phyloP scores from a whole-genome alignment of 352 stramenopile genomes.

The Globisporangium abappressorium region DNA sequence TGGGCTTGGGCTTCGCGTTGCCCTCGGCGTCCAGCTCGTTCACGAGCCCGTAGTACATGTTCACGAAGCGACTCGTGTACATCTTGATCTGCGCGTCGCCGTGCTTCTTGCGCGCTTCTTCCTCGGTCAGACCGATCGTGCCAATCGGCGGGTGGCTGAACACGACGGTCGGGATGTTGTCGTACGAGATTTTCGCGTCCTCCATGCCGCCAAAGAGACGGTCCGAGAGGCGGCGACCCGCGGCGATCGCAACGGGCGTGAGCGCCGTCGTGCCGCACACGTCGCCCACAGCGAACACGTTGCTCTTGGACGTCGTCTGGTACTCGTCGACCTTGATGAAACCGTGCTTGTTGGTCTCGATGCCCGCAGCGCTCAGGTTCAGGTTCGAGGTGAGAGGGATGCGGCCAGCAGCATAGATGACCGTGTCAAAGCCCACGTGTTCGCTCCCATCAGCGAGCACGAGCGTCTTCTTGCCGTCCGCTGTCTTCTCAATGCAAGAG shows the following conservation, averaged over 20 bases:
- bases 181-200: slow-evolving; percentile 78
- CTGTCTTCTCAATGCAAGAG: slow-evolving; percentile 31
- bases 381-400: slow-evolving; percentile 47
- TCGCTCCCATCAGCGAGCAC: slow-evolving; percentile 40
- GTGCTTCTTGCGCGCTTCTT: slow-evolving; percentile 86
- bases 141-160: slow-evolving; percentile 96
- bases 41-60: slow-evolving; percentile 93
- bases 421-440: slow-evolving; percentile 61
- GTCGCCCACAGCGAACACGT: slow-evolving; percentile 81
- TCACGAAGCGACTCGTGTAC: slow-evolving; percentile 94
- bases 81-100: slow-evolving; percentile 90
- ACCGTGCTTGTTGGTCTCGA: slow-evolving; percentile 55
- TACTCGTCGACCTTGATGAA: slow-evolving; percentile 89
- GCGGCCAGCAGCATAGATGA: slow-evolving; percentile 87
- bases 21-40: slow-evolving; percentile 51
- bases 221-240: slow-evolving; percentile 79
- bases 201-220: slow-evolving; percentile 79
- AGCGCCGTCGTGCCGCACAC: slow-evolving; percentile 66
- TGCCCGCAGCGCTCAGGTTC: slow-evolving; percentile 65
- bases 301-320: slow-evolving; percentile 83
- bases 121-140: slow-evolving; percentile 92
- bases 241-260: slow-evolving; percentile 86
- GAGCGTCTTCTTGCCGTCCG: slow-evolving; percentile 53
- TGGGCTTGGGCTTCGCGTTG: slow-evolving; percentile 77
- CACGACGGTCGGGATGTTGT: slow-evolving; percentile 93